These are phyloP conservation scores for Pichia exigua DNA, from an alignment of 805 yeast genomes.

Conservation along the genomic window DNA sequence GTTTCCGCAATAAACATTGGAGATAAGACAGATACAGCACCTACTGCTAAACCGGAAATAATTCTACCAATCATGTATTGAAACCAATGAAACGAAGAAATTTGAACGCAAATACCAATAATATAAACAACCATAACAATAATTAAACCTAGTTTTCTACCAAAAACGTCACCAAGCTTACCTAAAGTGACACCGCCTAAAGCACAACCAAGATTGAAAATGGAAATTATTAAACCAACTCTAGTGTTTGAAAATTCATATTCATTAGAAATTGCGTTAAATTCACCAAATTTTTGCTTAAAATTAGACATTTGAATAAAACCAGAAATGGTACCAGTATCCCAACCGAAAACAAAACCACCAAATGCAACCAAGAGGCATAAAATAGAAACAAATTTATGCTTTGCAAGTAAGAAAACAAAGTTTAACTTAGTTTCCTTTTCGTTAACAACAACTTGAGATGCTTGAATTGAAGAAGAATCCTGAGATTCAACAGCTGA, in stretches of 20 bases:
- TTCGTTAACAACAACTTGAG: background rate
- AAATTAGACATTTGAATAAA: constrained; percentile 56
- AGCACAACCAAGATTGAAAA: constrained; percentile 64
- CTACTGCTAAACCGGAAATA: constrained; percentile 46
- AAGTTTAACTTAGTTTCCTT: background rate
- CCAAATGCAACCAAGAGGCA: constrained; percentile 62
- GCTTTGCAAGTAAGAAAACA: background rate
- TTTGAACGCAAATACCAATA: constrained; percentile 52
- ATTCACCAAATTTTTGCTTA: constrained; percentile 42
- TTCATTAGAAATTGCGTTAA: constrained; percentile 28
- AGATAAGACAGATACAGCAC: constrained; percentile 41
- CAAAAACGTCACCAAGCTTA: constrained; percentile 46
- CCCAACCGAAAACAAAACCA: constrained; percentile 73
- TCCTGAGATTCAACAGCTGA: background rate
- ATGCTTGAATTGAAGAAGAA: background rate
- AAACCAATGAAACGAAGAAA: constrained; percentile 47
- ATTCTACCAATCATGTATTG: constrained; percentile 56
- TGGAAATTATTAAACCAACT: constrained; percentile 55
- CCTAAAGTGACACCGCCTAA: constrained; percentile 56
- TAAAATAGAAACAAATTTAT: constrained; percentile 21
- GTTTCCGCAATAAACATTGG: constrained; percentile 58
- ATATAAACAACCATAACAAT: constrained; percentile 45
- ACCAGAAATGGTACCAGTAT: constrained; percentile 71
- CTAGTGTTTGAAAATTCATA: constrained; percentile 39
- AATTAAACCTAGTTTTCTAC: constrained; percentile 51